Conservation (phyloP, 1,284 basidiomycete species). For the Rhizoctonia solani region DNA sequence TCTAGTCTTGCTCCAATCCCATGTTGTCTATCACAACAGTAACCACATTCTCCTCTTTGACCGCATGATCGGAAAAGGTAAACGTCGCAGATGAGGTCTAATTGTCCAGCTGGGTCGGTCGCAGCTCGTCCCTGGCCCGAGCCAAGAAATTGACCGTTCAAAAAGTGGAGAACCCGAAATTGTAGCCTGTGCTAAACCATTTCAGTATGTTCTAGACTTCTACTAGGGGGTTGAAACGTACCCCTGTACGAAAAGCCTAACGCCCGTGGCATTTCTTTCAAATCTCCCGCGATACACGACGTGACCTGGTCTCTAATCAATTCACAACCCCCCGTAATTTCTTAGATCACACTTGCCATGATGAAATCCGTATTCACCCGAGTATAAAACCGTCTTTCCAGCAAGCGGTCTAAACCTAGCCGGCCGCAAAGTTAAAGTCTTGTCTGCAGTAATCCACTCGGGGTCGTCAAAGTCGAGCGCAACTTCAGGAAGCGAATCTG, state of each 20-base stretch:
- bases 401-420: conserved; percentile 45
- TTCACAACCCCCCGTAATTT: neutral
- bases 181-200: conserved; percentile 51
- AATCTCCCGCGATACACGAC: conserved; percentile 54
- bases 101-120: conserved; percentile 39
- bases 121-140: conserved; percentile 47
- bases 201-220: neutral
- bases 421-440: conserved; percentile 51
- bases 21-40: conserved; percentile 45
- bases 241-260: conserved; percentile 53
- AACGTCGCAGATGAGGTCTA: conserved; percentile 41
- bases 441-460: conserved; percentile 50
- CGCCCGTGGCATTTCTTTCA: conserved; percentile 48
- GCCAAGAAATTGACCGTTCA: conserved; percentile 53
- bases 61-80: conserved; percentile 44
- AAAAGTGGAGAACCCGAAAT: conserved; percentile 53
- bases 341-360: conserved; percentile 40
- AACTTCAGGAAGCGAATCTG: conserved; percentile 53
- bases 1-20: conserved; percentile 43
- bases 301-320: conserved; percentile 40
- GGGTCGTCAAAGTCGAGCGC: conserved; percentile 48
- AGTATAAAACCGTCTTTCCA: conserved; percentile 50
- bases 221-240: conserved; percentile 40
- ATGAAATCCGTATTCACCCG: conserved; percentile 52
- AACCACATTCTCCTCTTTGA: conserved; percentile 47